Base-by-base conservation (phyloP, 768 basidiomycete species). In the Austroboletus eburneus region DNA sequence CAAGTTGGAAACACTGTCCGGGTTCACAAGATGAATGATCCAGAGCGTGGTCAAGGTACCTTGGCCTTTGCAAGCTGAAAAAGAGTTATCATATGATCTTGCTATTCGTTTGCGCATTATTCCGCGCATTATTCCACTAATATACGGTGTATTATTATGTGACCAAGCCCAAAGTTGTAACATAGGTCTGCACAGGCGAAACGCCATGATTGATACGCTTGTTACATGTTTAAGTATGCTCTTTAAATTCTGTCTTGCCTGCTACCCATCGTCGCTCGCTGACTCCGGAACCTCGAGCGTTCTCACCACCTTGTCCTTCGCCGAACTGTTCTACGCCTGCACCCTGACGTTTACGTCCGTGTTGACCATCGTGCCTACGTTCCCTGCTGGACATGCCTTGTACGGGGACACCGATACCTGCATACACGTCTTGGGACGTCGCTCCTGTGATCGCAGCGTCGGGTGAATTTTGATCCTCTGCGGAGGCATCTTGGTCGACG, bases 21-120 rank as follows among this genome's bases (percentile, higher is more conserved):
- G 14, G 84, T 92, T 2, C 77, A 83, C 51, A 75, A 85, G 42
- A 89, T 93, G 87, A 73, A 70, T 12, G 87, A 89, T 59, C 87
- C 87, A 0, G 84, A 87, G 53, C 77, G 87, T n/a, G 78, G 78
- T 12, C 83, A 83, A 57, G 70, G 72, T 9, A 68, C 66, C 3
- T 52, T 78, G 45, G 63, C 71, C 8, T 74, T 70, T 22, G n/a
- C n/a, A n/a, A 52, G 43, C 20, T 62, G n/a, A 51, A 22, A 24
- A 43, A 21, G 3, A 17, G 16, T 17, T 12, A 9, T 18, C n/a
- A 16, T 7, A n/a, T n/a, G n/a, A n/a, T n/a, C n/a, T n/a, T n/a
- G 32, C 16, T 33, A 33, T 33, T 13, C 16, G 12, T 16, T 33
- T 47, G 54, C 24, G 38, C n/a, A n/a, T 37, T 44, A 43, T 20